Percentiles rank a stretch among this genome's conserved stretches.
Evolutionary conservation across 163 green algal genomes (phyloP).

Genomic region (Scenedesmus sp.): DNA sequence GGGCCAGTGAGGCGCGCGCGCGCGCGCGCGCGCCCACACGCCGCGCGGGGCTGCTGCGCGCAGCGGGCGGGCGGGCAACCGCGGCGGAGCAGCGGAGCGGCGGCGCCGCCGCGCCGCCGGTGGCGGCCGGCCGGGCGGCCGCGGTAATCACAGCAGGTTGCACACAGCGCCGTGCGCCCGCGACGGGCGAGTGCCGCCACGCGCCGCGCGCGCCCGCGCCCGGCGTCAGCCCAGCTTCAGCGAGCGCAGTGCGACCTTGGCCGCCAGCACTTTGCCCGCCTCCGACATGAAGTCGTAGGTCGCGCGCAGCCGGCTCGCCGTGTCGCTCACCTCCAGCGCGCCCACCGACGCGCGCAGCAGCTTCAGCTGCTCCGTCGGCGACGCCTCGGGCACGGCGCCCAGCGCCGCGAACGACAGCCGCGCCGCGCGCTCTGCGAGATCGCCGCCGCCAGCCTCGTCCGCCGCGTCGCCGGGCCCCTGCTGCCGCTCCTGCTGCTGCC

Average conservation of each 20-base stretch:
- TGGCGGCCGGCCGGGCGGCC: no score
- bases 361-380: slow-evolving; percentile 37
- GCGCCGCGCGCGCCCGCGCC: no score
- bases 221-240: slow-evolving; percentile 22
- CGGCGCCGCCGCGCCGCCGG: no score
- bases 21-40: no score
- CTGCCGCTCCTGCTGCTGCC: not conserved
- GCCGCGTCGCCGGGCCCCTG: no score
- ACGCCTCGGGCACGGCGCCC: slow-evolving; percentile 13
- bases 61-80: no score
- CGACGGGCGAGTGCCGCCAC: no score
- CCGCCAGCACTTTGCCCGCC: slow-evolving; percentile 26
- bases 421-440: slow-evolving; percentile 15
- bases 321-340: slow-evolving; percentile 22
- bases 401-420: slow-evolving; percentile 37
- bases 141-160: no score
- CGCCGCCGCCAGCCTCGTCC: not conserved
- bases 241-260: slow-evolving; percentile 23
- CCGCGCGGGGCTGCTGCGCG: no score
- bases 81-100: no score
- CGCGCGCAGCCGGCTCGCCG: slow-evolving; percentile 1
- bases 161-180: no score
- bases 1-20: slow-evolving; percentile 17
- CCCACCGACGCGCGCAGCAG: slow-evolving; percentile 29
- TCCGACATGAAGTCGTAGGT: slow-evolving; percentile 18